These are phyloP conservation scores for Botryotinia convoluta DNA, from an alignment of 2,329 filamentous ascomycete genomes.

Conservation along the genomic window DNA sequence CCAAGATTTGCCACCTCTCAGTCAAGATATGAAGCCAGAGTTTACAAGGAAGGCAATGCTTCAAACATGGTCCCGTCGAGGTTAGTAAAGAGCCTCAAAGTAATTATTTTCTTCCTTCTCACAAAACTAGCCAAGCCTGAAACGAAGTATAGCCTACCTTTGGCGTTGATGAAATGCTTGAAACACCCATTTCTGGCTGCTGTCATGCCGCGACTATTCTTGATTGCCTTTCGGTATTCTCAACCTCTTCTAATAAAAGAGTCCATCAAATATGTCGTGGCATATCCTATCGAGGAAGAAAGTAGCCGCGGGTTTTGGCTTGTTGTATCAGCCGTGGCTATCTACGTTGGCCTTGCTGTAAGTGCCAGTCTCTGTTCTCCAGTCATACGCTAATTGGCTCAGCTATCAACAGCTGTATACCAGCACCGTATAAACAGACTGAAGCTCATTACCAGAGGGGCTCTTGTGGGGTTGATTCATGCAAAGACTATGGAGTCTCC, in stretches of 20 bases:
- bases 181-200: conserved; percentile 36
- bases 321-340: neutral
- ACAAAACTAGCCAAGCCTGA: conserved; percentile 27
- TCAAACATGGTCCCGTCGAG: conserved; percentile 24
- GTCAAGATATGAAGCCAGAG: conserved; percentile 23
- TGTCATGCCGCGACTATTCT: conserved; percentile 40
- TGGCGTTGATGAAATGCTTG: conserved; percentile 38
- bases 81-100: conserved; percentile 16
- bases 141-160: conserved; percentile 35
- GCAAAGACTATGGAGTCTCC: conserved; percentile 36
- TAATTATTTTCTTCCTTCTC: neutral
- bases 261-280: conserved; percentile 39
- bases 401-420: conserved; percentile 40
- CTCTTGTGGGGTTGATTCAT: conserved; percentile 42
- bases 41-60: conserved; percentile 24
- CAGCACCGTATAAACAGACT: conserved; percentile 38
- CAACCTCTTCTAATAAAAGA: conserved; percentile 44
- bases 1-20: conserved; percentile 27
- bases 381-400: neutral
- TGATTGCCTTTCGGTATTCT: conserved; percentile 43
- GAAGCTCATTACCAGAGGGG: conserved; percentile 39
- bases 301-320: conserved; percentile 15
- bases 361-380: neutral
- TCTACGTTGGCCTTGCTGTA: conserved; percentile 13
- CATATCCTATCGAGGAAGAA: conserved; percentile 2